These are phyloP conservation scores for Euphorbia pulcherrima DNA, from an alignment of 345 rosid species.

Conservation along the genomic window DNA sequence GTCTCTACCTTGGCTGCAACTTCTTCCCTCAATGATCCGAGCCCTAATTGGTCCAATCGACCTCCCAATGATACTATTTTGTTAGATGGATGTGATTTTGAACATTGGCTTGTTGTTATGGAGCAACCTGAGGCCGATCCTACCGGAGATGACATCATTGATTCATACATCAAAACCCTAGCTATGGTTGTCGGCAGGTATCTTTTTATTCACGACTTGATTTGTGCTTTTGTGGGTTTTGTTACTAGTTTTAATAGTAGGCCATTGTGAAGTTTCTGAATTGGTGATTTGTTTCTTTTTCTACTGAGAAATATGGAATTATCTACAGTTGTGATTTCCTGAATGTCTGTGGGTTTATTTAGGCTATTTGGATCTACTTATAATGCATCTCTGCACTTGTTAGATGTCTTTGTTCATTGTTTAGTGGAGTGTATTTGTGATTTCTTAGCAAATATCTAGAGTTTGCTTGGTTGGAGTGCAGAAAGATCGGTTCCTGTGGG, in stretches of 20 bases:
- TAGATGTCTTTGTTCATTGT: neutral
- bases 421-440: neutral
- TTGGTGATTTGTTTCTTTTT: neutral
- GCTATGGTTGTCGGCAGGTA: conserved; percentile 74
- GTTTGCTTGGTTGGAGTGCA: neutral
- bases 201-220: neutral
- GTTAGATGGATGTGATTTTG: conserved; percentile 89
- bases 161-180: conserved; percentile 65
- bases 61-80: conserved; percentile 90
- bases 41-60: conserved; percentile 86
- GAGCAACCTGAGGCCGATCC: conserved; percentile 59
- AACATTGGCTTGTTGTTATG: conserved; percentile 92
- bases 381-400: neutral
- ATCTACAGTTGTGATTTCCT: neutral
- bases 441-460: too few species aligned
- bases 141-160: conserved; percentile 85
- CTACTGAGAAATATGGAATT: neutral
- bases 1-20: conserved; percentile 49
- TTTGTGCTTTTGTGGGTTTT: neutral
- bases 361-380: neutral
- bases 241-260: neutral
- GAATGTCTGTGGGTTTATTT: neutral
- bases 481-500: too few species aligned
- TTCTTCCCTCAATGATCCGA: conserved; percentile 64
- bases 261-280: neutral